A percentile compares a stretch with the other conserved stretches of the same genome.
phyloP scores from a whole-genome alignment of 106 monocot genomes.

The Amphibolis antarctica region DNA sequence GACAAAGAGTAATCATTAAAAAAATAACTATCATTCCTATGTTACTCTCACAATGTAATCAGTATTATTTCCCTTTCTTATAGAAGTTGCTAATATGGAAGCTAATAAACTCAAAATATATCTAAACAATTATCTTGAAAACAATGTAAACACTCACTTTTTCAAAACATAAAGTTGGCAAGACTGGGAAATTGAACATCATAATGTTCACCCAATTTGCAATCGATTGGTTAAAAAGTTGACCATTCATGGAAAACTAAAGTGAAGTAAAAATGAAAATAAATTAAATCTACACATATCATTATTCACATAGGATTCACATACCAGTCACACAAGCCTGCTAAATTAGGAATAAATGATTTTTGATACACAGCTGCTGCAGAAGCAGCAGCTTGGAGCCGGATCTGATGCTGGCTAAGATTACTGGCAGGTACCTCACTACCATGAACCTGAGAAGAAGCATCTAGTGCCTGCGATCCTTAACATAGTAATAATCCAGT shows the following conservation, averaged over 20 bases:
- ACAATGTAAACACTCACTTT: too few species aligned
- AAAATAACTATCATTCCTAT: too few species aligned
- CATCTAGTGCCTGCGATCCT: conserved; percentile 29
- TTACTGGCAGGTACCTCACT: conserved; percentile 12
- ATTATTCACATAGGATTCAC: conserved; percentile 1
- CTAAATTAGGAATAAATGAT: conserved; percentile 39
- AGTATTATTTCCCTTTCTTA: too few species aligned
- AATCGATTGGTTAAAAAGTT: neutral
- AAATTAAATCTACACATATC: neutral
- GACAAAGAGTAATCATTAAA: too few species aligned
- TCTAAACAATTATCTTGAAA: too few species aligned
- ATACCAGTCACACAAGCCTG: conserved; percentile 30
- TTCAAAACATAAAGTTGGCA: too few species aligned
- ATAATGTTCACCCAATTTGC: neutral
- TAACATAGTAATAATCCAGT: neutral
- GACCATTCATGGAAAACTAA: neutral
- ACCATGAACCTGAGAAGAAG: conserved; percentile 27
- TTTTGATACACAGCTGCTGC: conserved; percentile 70
- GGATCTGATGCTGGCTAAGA: conserved; percentile 33
- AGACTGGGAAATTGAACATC: too few species aligned
- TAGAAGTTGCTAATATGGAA: too few species aligned
- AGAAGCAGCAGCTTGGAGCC: conserved; percentile 49
- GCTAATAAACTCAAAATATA: too few species aligned
- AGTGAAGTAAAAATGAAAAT: neutral
- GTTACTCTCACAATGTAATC: too few species aligned